phyloP scores from a whole-genome alignment of 1,284 basidiomycete species.

The Marasmius tenuissimus region DNA sequence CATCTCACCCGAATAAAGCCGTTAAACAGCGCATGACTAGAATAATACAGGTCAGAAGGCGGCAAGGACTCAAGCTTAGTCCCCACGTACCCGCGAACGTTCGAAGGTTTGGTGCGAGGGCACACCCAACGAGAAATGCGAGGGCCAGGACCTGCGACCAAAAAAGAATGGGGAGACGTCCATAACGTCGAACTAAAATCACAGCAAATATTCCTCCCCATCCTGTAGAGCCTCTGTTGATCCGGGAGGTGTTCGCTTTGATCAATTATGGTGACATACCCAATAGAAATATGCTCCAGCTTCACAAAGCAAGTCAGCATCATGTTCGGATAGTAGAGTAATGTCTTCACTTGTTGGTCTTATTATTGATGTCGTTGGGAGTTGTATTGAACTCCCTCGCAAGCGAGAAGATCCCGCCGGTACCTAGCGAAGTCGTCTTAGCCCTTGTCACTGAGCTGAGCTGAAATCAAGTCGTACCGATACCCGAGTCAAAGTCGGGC shows the following conservation, averaged over 20 bases:
- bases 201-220: conserved; percentile 26
- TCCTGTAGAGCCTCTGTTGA: conserved; percentile 55
- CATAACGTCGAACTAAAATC: conserved; percentile 13
- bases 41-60: neutral
- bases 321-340: neutral
- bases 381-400: conserved; percentile 60
- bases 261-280: conserved; percentile 31
- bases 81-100: conserved; percentile 46
- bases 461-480: conserved; percentile 39
- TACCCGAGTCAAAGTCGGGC: conserved; percentile 69
- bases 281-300: conserved; percentile 69
- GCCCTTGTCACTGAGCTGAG: neutral
- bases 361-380: conserved; percentile 58
- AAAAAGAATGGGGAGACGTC: conserved; percentile 13
- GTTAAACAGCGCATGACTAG: conserved; percentile 70
- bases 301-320: conserved; percentile 19
- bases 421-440: conserved; percentile 35
- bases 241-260: conserved; percentile 30
- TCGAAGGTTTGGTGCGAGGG: conserved; percentile 55
- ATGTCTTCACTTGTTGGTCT: conserved; percentile 56
- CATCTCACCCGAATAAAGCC: conserved; percentile 62
- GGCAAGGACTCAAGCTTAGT: neutral
- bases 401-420: conserved; percentile 59
- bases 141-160: conserved; percentile 57
- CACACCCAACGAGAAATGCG: conserved; percentile 54